Conservation (phyloP, 2,329 filamentous ascomycete species). For the Hypomyces rosellus region DNA sequence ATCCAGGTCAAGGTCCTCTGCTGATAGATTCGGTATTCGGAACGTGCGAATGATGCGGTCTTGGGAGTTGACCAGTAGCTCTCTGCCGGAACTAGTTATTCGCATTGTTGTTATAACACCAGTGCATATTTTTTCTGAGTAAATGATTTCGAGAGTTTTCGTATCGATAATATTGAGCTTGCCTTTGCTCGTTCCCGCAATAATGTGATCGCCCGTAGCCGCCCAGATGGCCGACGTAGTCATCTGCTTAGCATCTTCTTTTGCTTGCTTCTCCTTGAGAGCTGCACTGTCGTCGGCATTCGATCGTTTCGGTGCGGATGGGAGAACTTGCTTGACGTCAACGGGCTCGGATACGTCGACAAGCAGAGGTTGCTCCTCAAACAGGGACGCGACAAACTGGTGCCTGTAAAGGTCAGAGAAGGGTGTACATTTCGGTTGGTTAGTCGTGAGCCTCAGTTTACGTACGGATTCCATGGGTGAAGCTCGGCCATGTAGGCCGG, state of each 20-base stretch:
- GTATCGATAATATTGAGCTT: slow-evolving; percentile 94
- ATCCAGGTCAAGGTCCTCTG: slow-evolving; percentile 67
- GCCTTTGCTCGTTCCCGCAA: slow-evolving; percentile 90
- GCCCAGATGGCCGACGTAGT: slow-evolving; percentile 92
- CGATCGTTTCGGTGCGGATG: slow-evolving; percentile 73
- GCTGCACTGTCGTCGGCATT: slow-evolving; percentile 64
- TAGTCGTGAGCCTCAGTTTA: not conserved
- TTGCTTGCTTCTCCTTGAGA: slow-evolving; percentile 73
- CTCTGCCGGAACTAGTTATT: slow-evolving; percentile 72
- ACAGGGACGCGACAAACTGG: slow-evolving; percentile 83
- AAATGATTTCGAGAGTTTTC: slow-evolving; percentile 72
- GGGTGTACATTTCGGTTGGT: not conserved
- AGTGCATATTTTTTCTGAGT: slow-evolving; percentile 80
- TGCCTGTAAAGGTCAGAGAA: slow-evolving; percentile 46
- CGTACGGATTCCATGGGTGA: slow-evolving; percentile 80
- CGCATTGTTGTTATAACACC: slow-evolving; percentile 85
- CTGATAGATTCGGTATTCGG: slow-evolving; percentile 71
- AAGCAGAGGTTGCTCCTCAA: slow-evolving; percentile 85
- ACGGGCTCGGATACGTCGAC: slow-evolving; percentile 69
- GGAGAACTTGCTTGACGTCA: slow-evolving; percentile 69
- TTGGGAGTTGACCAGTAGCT: slow-evolving; percentile 85
- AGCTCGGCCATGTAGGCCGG: slow-evolving; percentile 95
- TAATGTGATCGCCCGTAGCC: slow-evolving; percentile 75
- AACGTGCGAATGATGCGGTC: slow-evolving; percentile 94
- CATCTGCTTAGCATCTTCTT: slow-evolving; percentile 89